Conservation (phyloP, 768 basidiomycete species). For the Baorangia bicolor region DNA sequence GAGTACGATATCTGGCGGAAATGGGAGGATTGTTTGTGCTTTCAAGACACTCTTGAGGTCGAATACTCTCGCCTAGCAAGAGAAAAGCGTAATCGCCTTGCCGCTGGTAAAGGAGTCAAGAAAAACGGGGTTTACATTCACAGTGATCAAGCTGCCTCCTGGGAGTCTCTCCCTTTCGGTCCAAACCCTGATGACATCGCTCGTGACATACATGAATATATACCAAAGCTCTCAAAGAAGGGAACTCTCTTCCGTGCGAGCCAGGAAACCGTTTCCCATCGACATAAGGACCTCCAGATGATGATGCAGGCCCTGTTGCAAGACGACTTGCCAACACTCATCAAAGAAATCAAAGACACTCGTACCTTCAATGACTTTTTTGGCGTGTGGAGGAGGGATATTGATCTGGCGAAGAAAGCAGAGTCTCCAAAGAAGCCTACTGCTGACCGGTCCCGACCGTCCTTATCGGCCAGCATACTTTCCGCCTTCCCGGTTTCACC, state of each 20-base stretch:
- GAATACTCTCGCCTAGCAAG: conserved; percentile 65
- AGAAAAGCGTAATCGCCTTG: conserved; percentile 64
- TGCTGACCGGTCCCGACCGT: conserved; percentile 36
- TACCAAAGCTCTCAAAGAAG: conserved; percentile 71
- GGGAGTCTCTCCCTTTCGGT: conserved; percentile 81
- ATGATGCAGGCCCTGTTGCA: conserved; percentile 60
- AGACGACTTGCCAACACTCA: conserved; percentile 60
- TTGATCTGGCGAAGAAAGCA: conserved; percentile 54
- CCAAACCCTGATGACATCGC: conserved; percentile 75
- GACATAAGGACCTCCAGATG: conserved; percentile 56
- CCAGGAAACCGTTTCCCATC: conserved; percentile 61
- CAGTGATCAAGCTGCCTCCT: conserved; percentile 74
- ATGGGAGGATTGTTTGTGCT: conserved; percentile 82
- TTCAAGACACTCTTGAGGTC: conserved; percentile 66
- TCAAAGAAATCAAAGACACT: conserved; percentile 62
- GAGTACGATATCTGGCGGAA: conserved; percentile 77
- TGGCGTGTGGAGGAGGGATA: conserved; percentile 71
- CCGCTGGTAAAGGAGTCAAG: conserved; percentile 74
- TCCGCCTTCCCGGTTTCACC: conserved; percentile 51
- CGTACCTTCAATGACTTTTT: conserved; percentile 72
- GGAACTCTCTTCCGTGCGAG: conserved; percentile 71
- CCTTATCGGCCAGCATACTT: conserved; percentile 54
- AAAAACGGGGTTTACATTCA: conserved; percentile 67
- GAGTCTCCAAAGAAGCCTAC: conserved; percentile 18
- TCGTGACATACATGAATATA: conserved; percentile 60